Evolutionary conservation across 2,329 filamentous ascomycete genomes (phyloP).

Genomic region (Aspergillus tubingensis): DNA sequence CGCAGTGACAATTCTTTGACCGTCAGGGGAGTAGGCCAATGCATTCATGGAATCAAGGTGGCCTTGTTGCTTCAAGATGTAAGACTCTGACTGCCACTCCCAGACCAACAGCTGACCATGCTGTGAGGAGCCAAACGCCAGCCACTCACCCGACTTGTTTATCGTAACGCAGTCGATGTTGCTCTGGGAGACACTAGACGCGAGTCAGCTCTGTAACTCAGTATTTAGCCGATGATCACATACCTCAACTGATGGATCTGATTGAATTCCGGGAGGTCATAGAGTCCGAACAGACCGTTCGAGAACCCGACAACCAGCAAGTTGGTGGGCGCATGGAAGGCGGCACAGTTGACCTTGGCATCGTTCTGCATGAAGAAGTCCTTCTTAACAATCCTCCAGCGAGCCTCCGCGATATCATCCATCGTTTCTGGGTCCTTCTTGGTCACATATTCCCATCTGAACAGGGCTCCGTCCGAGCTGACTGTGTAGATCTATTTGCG

Average conservation of each 20-base stretch:
- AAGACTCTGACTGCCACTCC: constrained; percentile 99
- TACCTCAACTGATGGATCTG: constrained; percentile 79
- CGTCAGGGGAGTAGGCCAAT: constrained; percentile 88
- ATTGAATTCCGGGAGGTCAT: constrained; percentile 95
- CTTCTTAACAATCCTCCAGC: constrained; percentile 87
- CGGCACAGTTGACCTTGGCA: constrained; percentile 83
- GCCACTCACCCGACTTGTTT: constrained; percentile 93
- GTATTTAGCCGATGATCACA: constrained; percentile 1
- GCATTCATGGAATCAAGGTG: constrained; percentile 96
- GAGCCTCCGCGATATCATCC: constrained; percentile 66
- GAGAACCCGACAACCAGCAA: constrained; percentile 97
- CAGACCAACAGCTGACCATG: constrained; percentile 95
- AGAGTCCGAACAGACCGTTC: constrained; percentile 88
- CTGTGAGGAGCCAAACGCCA: constrained; percentile 94
- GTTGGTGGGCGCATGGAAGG: constrained; percentile 82
- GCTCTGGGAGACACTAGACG: constrained; percentile 85
- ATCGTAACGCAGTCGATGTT: constrained; percentile 94
- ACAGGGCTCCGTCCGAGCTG: constrained; percentile 95
- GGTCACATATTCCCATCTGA: constrained; percentile 82
- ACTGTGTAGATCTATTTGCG: constrained; percentile 74
- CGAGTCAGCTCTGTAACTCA: constrained; percentile 10
- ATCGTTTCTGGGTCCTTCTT: constrained; percentile 62
- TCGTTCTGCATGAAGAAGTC: constrained; percentile 94
- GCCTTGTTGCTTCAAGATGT: constrained; percentile 96
- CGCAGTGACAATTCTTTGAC: constrained; percentile 87